These are phyloP conservation scores for Chlamydomonas eustigma DNA, from an alignment of 139 green algal species.

Conservation along the genomic window DNA sequence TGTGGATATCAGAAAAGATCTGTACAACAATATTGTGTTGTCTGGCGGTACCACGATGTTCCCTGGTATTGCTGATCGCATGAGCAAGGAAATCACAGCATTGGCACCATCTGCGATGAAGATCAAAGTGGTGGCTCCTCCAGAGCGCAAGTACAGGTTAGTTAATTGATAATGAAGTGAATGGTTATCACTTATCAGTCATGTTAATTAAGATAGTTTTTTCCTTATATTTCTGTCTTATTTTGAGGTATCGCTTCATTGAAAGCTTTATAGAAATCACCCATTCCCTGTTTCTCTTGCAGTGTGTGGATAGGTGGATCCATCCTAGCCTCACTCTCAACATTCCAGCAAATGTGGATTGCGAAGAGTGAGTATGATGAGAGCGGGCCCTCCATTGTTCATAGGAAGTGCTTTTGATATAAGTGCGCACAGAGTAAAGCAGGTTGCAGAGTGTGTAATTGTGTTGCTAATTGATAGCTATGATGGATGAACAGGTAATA, in stretches of 20 bases:
- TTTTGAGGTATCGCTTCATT: too few relatives aligned
- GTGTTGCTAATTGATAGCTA: too few relatives aligned
- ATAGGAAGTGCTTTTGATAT: slow-evolving; percentile 52
- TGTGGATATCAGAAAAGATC: slow-evolving; percentile 95
- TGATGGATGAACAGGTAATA: too few relatives aligned
- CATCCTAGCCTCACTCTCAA: slow-evolving; percentile 95
- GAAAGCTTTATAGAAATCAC: too few relatives aligned
- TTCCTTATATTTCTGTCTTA: too few relatives aligned
- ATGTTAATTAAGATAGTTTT: background rate
- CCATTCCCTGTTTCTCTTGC: too few relatives aligned
- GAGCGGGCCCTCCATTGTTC: slow-evolving; percentile 92
- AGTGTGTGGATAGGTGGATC: slow-evolving; percentile 97
- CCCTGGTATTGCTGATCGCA: slow-evolving; percentile 93
- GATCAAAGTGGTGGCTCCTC: slow-evolving; percentile 91
- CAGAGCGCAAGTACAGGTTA: slow-evolving; percentile 82
- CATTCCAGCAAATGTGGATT: slow-evolving; percentile 60
- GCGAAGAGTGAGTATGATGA: slow-evolving; percentile 62
- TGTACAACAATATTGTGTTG: slow-evolving; percentile 95
- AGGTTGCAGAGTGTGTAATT: too few relatives aligned
- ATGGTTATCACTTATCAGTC: background rate
- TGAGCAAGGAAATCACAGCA: slow-evolving; percentile 94
- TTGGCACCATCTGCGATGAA: slow-evolving; percentile 90
- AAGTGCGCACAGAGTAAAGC: too few relatives aligned
- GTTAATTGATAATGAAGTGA: background rate
- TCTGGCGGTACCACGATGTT: slow-evolving; percentile 97